phyloP scores from a whole-genome alignment of 257 asterid species.

The Scutellaria minor region DNA sequence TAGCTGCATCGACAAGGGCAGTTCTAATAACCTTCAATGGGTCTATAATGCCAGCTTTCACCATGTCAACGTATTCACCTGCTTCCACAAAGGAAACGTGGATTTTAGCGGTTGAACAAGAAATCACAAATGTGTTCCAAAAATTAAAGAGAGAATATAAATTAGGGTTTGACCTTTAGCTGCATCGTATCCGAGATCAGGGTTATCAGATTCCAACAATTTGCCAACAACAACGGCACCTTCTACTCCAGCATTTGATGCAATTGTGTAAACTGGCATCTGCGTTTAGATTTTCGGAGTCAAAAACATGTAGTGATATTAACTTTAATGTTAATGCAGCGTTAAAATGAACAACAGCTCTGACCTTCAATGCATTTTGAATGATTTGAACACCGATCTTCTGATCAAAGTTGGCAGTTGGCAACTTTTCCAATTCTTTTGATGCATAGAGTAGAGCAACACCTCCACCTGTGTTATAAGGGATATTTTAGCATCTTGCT shows the following conservation, averaged over 20 bases:
- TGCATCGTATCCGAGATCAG: constrained; percentile 94
- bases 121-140: background rate
- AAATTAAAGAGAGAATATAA: background rate
- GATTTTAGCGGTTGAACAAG: background rate
- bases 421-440: constrained; percentile 71
- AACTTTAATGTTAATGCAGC: background rate
- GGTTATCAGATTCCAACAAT: constrained; percentile 81
- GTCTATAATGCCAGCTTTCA: constrained; percentile 84
- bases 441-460: constrained; percentile 89
- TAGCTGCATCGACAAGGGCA: constrained; percentile 95
- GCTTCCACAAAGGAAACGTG: constrained; percentile 6
- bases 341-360: background rate
- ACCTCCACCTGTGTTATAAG: constrained; percentile 67
- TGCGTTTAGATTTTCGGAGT: constrained; percentile 31
- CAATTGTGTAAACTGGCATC: constrained; percentile 85
- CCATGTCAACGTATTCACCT: constrained; percentile 96
- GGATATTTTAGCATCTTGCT: constrained; percentile 7
- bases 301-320: background rate
- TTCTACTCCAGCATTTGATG: constrained; percentile 91
- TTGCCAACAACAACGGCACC: constrained; percentile 97
- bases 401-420: constrained; percentile 89
- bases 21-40: constrained; percentile 92
- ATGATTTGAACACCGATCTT: constrained; percentile 92
- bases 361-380: constrained; percentile 88
- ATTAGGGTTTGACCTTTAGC: constrained; percentile 66